phyloP scores from a whole-genome alignment of 257 asterid species.

The Echium plantagineum region DNA sequence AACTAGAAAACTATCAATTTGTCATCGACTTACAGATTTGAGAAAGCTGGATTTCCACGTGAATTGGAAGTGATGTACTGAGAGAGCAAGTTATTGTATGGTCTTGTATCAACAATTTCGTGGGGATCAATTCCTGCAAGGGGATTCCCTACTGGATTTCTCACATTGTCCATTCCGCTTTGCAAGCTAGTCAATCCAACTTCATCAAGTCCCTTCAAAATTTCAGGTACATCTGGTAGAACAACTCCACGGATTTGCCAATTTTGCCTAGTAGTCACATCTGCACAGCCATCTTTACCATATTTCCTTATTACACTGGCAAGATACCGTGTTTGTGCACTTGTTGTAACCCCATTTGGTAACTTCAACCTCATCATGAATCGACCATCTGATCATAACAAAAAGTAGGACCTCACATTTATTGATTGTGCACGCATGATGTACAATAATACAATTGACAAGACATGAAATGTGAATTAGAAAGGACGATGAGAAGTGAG shows the following conservation, averaged over 20 bases:
- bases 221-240: slow-evolving; percentile 77
- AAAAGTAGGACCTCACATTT: too few relatives aligned
- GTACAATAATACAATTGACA: neutral
- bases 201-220: slow-evolving; percentile 60
- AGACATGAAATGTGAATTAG: neutral
- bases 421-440: too few relatives aligned
- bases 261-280: slow-evolving; percentile 86
- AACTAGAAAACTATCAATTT: neutral
- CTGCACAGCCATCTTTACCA: slow-evolving; percentile 83
- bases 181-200: slow-evolving; percentile 95
- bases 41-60: slow-evolving; percentile 66
- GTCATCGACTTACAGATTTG: slow-evolving; percentile 62
- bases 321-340: slow-evolving; percentile 70
- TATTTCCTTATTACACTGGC: slow-evolving; percentile 75
- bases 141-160: slow-evolving; percentile 93
- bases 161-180: slow-evolving; percentile 98
- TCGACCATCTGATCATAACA: slow-evolving; percentile 53
- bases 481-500: neutral
- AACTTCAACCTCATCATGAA: slow-evolving; percentile 98
- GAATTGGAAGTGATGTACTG: slow-evolving; percentile 73
- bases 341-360: slow-evolving; percentile 88
- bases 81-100: slow-evolving; percentile 65
- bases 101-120: slow-evolving; percentile 86
- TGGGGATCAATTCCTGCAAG: slow-evolving; percentile 91
- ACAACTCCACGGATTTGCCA: slow-evolving; percentile 98